Conservation (phyloP, 441 rosid genomes). For the Capsella rubella region DNA sequence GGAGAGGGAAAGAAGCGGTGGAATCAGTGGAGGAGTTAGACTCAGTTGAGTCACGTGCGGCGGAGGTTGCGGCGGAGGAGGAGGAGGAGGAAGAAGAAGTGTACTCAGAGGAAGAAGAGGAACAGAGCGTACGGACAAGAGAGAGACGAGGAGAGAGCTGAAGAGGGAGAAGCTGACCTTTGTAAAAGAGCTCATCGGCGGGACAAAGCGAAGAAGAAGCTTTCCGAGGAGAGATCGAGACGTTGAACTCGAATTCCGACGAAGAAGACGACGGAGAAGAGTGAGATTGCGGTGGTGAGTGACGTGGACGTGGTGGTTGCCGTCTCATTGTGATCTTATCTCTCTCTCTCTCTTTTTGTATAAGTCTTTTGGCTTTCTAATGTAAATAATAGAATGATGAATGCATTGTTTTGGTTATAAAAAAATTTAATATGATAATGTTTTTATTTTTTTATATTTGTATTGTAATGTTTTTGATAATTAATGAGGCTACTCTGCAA, state of each 20-base stretch:
- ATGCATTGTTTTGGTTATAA: neutral
- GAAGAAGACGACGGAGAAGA: slow-evolving; percentile 84
- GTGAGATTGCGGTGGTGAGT: slow-evolving; percentile 39
- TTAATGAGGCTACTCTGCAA: slow-evolving; percentile 28
- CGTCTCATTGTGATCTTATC: slow-evolving; percentile 51
- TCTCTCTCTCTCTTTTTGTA: slow-evolving; percentile 49
- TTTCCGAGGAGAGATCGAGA: slow-evolving; percentile 75
- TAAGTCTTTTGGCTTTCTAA: slow-evolving; percentile 22
- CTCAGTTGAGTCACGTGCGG: slow-evolving; percentile 91
- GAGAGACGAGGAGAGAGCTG: slow-evolving; percentile 92
- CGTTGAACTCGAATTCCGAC: slow-evolving; percentile 86
- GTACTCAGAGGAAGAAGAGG: slow-evolving; percentile 73
- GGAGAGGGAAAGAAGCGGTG: slow-evolving; percentile 61
- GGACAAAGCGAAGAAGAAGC: slow-evolving; percentile 76
- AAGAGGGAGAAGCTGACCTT: slow-evolving; percentile 92
- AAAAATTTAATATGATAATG: neutral
- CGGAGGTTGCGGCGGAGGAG: slow-evolving; percentile 52
- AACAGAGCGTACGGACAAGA: slow-evolving; percentile 83
- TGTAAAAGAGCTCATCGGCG: slow-evolving; percentile 96
- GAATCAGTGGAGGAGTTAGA: slow-evolving; percentile 84
- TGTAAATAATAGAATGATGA: slow-evolving; percentile 32
- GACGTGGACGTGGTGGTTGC: slow-evolving; percentile 71
- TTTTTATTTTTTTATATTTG: too few relatives aligned
- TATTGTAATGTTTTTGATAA: neutral
- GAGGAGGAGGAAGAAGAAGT: slow-evolving; percentile 62